A percentile compares a stretch with the other conserved stretches of the same genome.
Evolutionary conservation across 169 alveolate species (phyloP).

Genomic region (Eimeria acervulina): DNA sequence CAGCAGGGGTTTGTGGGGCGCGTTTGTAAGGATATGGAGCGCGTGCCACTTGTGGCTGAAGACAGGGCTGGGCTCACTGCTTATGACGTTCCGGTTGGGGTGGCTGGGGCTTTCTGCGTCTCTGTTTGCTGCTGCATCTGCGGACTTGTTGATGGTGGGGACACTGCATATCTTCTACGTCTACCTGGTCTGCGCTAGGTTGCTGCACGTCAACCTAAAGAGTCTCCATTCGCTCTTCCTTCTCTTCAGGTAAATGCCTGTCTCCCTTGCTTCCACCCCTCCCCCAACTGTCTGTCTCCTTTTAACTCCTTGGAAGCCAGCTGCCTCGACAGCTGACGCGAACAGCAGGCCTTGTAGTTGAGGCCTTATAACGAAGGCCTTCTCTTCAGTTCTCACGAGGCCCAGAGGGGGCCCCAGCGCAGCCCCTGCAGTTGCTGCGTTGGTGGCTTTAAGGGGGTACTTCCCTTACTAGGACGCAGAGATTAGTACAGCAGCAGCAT

Average conservation of each 20-base stretch:
- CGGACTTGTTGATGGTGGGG: conserved; percentile 62
- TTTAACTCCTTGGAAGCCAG: neutral
- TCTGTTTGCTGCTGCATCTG: conserved; percentile 62
- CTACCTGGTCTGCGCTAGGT: conserved; percentile 80
- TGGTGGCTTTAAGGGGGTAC: neutral
- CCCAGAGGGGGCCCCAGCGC: neutral
- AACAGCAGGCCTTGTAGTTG: neutral
- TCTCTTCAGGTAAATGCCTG: conserved; percentile 58
- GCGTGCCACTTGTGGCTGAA: conserved; percentile 47
- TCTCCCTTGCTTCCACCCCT: neutral
- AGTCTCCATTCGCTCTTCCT: conserved; percentile 79
- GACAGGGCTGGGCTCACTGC: conserved; percentile 50
- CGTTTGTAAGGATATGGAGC: conserved; percentile 1
- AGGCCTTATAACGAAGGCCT: neutral
- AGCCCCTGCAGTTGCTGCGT: neutral
- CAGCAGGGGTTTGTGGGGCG: conserved; percentile 1
- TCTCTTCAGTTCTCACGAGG: neutral
- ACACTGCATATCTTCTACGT: conserved; percentile 79
- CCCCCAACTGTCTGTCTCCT: neutral
- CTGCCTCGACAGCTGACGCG: neutral
- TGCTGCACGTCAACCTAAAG: conserved; percentile 46
- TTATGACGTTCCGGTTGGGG: conserved; percentile 51
- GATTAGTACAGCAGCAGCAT: neutral
- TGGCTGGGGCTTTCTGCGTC: conserved; percentile 69
- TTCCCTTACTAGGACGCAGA: neutral